A percentile compares a stretch with the other conserved stretches of the same genome.
Conservation (phyloP, 768 basidiomycete genomes). For the Mycena pura region DNA sequence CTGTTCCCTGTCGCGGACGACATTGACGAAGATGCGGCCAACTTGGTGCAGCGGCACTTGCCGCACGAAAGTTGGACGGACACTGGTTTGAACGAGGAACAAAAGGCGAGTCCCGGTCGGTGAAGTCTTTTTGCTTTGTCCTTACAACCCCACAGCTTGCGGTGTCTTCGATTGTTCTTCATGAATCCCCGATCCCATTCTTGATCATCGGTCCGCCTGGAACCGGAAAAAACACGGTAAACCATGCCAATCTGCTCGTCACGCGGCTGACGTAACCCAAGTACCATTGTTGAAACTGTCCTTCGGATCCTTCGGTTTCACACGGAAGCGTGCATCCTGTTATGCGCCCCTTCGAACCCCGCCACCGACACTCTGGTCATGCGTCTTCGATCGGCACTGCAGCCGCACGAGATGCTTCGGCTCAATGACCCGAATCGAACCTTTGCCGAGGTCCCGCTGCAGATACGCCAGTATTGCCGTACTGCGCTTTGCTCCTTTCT, state of each 20-base stretch:
- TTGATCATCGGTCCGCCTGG: conserved; percentile 59
- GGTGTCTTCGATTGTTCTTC: conserved; percentile 48
- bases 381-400: conserved; percentile 45
- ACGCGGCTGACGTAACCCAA: conserved; percentile 19
- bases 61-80: conserved; percentile 49
- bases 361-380: conserved; percentile 57
- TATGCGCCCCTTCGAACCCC: conserved; percentile 59
- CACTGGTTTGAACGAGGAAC: conserved; percentile 53
- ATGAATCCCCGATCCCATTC: conserved; percentile 54
- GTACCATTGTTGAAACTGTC: conserved; percentile 57
- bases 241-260: background rate
- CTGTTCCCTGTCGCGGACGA: conserved; percentile 50
- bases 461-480: conserved; percentile 57
- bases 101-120: conserved; percentile 52
- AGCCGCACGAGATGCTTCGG: conserved; percentile 52
- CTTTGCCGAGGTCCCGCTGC: conserved; percentile 55
- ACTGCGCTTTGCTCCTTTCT: conserved; percentile 27
- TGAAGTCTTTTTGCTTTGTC: background rate
- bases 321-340: conserved; percentile 53
- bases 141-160: conserved; percentile 41
- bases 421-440: conserved; percentile 57
- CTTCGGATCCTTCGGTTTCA: conserved; percentile 55
- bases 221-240: conserved; percentile 60
- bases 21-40: conserved; percentile 27
- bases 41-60: conserved; percentile 33